A percentile compares a stretch with the other conserved stretches of the same genome.
phyloP scores from a whole-genome alignment of 2,329 filamentous ascomycete genomes.

The Arthrobotrys conoides region DNA sequence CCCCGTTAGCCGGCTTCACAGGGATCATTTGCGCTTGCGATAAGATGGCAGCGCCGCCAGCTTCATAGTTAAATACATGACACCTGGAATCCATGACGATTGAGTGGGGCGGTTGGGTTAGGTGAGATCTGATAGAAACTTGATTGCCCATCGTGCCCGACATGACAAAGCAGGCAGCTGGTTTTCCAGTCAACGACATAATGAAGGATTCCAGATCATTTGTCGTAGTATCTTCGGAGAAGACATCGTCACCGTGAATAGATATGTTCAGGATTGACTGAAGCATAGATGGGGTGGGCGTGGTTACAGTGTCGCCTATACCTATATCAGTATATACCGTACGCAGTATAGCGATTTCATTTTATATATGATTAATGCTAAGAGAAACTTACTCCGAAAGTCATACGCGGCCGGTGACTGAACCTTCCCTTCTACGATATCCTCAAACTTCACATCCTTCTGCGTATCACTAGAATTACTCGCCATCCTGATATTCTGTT shows the following conservation, averaged over 20 bases:
- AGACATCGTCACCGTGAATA: slow-evolving; percentile 85
- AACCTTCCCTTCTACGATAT: slow-evolving; percentile 25
- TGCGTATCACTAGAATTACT: slow-evolving; percentile 12
- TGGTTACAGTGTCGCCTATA: slow-evolving; percentile 76
- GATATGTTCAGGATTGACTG: slow-evolving; percentile 78
- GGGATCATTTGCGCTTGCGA: slow-evolving; percentile 62
- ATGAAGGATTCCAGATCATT: slow-evolving; percentile 81
- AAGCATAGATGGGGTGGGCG: slow-evolving; percentile 85
- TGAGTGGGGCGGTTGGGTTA: slow-evolving; percentile 83
- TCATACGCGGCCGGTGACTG: slow-evolving; percentile 49
- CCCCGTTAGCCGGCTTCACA: slow-evolving; percentile 66
- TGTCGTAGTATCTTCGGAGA: slow-evolving; percentile 83
- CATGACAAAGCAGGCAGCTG: slow-evolving; percentile 83
- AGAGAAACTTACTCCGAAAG: slow-evolving; percentile 34
- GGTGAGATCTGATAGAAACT: slow-evolving; percentile 81
- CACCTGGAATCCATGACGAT: slow-evolving; percentile 83
- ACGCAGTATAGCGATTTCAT: background rate
- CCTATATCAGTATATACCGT: background rate
- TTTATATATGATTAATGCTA: background rate
- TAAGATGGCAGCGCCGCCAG: slow-evolving; percentile 69
- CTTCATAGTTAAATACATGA: slow-evolving; percentile 80
- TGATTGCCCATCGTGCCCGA: slow-evolving; percentile 97
- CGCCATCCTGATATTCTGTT: slow-evolving; percentile 26
- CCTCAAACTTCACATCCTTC: slow-evolving; percentile 26
- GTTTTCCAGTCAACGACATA: slow-evolving; percentile 80